Evolutionary conservation across 2,329 filamentous ascomycete genomes (phyloP), one percentile per base, ranked within the genome.

Genomic region (Sporothrix pseudoabietina): DNA sequence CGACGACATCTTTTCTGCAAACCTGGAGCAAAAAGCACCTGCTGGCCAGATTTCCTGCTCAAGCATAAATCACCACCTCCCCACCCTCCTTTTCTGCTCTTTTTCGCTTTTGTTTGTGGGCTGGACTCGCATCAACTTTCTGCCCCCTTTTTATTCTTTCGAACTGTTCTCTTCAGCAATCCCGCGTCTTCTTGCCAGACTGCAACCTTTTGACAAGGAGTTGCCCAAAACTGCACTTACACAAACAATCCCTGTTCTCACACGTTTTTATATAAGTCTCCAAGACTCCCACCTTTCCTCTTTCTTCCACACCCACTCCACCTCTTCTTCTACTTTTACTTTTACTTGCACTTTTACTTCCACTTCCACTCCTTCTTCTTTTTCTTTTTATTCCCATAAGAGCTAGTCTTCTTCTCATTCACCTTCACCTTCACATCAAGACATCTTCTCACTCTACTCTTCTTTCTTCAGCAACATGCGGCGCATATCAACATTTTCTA

Each of bases 121-220:
- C 74, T 74, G 75, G 75, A 49, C 74, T 76, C 73, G 72, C 75
- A 49, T 76, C 61, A 52, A 73, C 12, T 74, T 47, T 61, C 55
- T 32, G n/a, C n/a, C 72, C 70, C 69, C 61, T 71, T 30, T 30
- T 16, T 69, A 59, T 41, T 32, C 1, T 32, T 32, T 61, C 12
- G 8, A 35, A 8, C 35, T 3, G 35, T 35, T 35, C 8, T n/a
- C 63, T 41, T 22, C 32, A 32, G 47, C 44, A 3, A 4, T 41
- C 57, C 57, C 59, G 26, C 57, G 35, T 69, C 59, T 73, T 71
- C 30, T 22, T 71, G 3, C 44, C 19, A 63, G 41, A 26, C 39
- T 9, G 8, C 30, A 55, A 59, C 69, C 19, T 68, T 61, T 71
- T 30, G 49, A 47, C 71, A 54, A 30, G 30, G 35, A 22, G 39